Conservation (phyloP, 768 basidiomycete genomes). For the Suillus paluster region DNA sequence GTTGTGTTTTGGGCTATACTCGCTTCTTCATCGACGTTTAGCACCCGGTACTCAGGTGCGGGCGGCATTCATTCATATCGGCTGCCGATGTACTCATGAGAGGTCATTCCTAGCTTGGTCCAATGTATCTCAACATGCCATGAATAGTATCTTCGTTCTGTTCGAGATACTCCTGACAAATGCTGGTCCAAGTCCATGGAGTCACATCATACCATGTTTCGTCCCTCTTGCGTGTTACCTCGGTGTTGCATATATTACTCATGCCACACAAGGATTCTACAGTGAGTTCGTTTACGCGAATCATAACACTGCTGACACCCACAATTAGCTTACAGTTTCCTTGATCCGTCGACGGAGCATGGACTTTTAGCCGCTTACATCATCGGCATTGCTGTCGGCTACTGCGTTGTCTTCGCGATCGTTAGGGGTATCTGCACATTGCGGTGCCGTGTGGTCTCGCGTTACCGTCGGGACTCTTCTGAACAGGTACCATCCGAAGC, state of each 20-base stretch:
- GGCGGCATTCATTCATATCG: conserved; percentile 6
- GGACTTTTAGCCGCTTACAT: conserved; percentile 62
- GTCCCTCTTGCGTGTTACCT: conserved; percentile 60
- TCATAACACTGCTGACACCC: conserved; percentile 9
- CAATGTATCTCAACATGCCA: conserved; percentile 61
- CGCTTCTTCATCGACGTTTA: conserved; percentile 45
- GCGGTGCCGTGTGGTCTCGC: conserved; percentile 39
- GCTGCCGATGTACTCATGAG: conserved; percentile 8
- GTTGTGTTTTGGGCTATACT: conserved; percentile 66
- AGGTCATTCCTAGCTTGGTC: conserved; percentile 50
- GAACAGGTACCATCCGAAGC: conserved; percentile 24
- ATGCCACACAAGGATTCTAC: conserved; percentile 65
- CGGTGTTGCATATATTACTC: conserved; percentile 70
- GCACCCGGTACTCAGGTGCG: conserved; percentile 43
- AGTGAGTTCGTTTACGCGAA: conserved; percentile 43
- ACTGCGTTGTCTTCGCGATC: conserved; percentile 54
- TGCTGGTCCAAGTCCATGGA: conserved; percentile 55
- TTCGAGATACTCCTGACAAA: conserved; percentile 64
- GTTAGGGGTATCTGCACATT: conserved; percentile 46
- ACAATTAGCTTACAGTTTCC: conserved; percentile 64
- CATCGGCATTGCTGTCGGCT: conserved; percentile 58
- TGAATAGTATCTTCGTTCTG: conserved; percentile 61
- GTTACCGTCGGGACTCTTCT: conserved; percentile 9
- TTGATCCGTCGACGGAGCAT: conserved; percentile 52
- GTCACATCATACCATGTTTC: conserved; percentile 49